Conservation (phyloP, 1,139 yeast species). For the Scheffersomyces parashehatae region DNA sequence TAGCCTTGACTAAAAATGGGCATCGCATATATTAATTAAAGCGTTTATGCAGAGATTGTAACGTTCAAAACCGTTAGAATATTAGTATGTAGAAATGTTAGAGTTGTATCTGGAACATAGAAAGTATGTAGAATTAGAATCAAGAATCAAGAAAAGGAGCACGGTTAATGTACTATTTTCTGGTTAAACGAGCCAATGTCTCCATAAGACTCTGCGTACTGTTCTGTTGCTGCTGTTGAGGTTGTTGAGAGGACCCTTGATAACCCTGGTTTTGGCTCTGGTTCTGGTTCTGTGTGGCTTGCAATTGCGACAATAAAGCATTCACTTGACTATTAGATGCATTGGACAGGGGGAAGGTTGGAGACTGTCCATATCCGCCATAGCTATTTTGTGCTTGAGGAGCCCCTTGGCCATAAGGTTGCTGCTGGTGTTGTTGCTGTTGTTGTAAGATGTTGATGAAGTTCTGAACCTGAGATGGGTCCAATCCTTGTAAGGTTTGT, state of each 20-base stretch:
- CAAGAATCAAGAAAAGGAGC: neutral
- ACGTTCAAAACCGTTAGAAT: too few relatives aligned
- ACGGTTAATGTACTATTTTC: slow-evolving; percentile 8
- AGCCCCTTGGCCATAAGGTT: slow-evolving; percentile 9
- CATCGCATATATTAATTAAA: too few relatives aligned
- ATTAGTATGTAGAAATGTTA: too few relatives aligned
- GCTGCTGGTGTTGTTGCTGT: slow-evolving; percentile 8
- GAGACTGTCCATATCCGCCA: slow-evolving; percentile 5
- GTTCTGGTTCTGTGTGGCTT: slow-evolving; percentile 9
- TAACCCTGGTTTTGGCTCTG: slow-evolving; percentile 1
- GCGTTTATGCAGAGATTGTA: too few relatives aligned
- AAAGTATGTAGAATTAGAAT: too few relatives aligned
- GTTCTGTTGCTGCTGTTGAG: slow-evolving; percentile 6
- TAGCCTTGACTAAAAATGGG: too few relatives aligned
- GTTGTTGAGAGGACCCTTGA: slow-evolving; percentile 10
- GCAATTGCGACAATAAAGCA: slow-evolving; percentile 31
- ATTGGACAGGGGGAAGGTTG: slow-evolving; percentile 8
- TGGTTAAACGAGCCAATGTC: slow-evolving; percentile 35
- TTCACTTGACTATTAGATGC: slow-evolving; percentile 26
- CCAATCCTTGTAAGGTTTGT: slow-evolving; percentile 21
- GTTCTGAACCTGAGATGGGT: slow-evolving; percentile 19
- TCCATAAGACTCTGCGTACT: slow-evolving; percentile 32
- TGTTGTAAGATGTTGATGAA: slow-evolving; percentile 18
- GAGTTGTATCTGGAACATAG: too few relatives aligned
- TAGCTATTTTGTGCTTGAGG: slow-evolving; percentile 4